Evolutionary conservation across 768 basidiomycete species (phyloP), one percentile per base, ranked within the genome.

Genomic region (Asterophora parasitica): DNA sequence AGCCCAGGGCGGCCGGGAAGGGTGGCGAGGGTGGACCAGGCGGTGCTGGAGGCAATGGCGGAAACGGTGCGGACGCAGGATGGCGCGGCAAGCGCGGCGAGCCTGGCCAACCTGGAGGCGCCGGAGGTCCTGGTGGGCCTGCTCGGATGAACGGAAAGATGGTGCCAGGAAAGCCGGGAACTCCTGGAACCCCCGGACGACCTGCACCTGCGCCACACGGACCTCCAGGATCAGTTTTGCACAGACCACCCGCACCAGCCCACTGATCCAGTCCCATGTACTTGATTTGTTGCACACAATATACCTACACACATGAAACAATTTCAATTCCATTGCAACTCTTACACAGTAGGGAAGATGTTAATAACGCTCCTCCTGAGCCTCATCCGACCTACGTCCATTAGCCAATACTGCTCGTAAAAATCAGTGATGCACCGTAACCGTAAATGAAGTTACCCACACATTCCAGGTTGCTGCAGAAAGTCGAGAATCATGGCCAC

Each of bases 391-490:
- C 50, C 44, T 5, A 42, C 10, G 38, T 55, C 50, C 53, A 51
- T 43, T 46, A 46, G 49, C 23, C 23, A 3, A 23, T 23, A 5
- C 53, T 54, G 27, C 13, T 34, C 19, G 16, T 4, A 20, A 2
- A 19, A 23, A 11, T 44, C 7, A 39, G 17, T 10, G 31, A 19
- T n/a, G 13, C 8, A 13, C 28, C 20, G 0, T 13, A 2, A 6
- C 0, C 4, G 15, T 17, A 23, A 5, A 16, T 12, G n/a, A 19
- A 42, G 47, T 27, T 51, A 44, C 53, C 51, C 50, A 40, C 46
- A 48, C 43, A 52, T 46, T n/a, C 46, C 46, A 19, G 53, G 44
- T 30, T 51, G 46, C 23, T 55, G 50, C 34, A 55, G 35, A 47
- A 46, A 51, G 23, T 23, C 23, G 23, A 23, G 23, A 15, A 54